Evolutionary conservation across 2,329 filamentous ascomycete species (phyloP).

Genomic region (Fusarium beomiforme): DNA sequence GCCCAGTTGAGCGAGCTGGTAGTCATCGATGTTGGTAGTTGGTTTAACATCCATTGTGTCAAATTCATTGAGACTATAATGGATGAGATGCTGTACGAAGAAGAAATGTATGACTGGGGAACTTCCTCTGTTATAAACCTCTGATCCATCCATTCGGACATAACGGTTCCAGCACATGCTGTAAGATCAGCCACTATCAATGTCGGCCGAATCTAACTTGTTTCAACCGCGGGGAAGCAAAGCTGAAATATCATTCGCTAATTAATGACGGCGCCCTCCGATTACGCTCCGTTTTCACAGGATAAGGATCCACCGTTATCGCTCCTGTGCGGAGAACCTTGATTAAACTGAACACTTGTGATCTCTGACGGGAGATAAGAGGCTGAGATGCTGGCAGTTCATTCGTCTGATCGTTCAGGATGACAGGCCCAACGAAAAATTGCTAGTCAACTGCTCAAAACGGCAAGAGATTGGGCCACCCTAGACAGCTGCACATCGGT

Average conservation of each 20-base stretch:
- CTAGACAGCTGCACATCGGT: neutral
- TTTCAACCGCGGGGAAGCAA: neutral
- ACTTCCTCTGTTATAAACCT: neutral
- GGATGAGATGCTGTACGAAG: neutral
- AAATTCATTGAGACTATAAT: accelerated
- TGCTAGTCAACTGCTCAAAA: slow-evolving; percentile 14
- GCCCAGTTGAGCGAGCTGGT: slow-evolving; percentile 30
- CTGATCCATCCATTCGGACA: neutral
- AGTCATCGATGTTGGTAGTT: slow-evolving; percentile 26
- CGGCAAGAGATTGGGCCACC: neutral
- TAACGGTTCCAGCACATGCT: neutral
- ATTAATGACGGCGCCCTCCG: neutral
- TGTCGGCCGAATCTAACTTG: neutral
- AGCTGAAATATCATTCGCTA: neutral
- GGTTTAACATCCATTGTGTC: slow-evolving; percentile 14
- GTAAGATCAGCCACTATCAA: neutral
- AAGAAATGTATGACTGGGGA: neutral
- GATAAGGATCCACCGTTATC: slow-evolving; percentile 7
- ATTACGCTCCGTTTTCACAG: neutral
- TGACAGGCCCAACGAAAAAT: neutral
- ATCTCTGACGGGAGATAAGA: neutral
- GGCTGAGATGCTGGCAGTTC: neutral
- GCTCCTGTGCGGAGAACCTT: neutral
- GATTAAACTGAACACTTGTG: neutral
- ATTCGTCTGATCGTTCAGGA: neutral